Percentiles rank a stretch among this genome's conserved stretches.
These are phyloP conservation scores for Coprinopsis strossmayeri DNA, from an alignment of 768 basidiomycete species.

Conservation along the genomic window DNA sequence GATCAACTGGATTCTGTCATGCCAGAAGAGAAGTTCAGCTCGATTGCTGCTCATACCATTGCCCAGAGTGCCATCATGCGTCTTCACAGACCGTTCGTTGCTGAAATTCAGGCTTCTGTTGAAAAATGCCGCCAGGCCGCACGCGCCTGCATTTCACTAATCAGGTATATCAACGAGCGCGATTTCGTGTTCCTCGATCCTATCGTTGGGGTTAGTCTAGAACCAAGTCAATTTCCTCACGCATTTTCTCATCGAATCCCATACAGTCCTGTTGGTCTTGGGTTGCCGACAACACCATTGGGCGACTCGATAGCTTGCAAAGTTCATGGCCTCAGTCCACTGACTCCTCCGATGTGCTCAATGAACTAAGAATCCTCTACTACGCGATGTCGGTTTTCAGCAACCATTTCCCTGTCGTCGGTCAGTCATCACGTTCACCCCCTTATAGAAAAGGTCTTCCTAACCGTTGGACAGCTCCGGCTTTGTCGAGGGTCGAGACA, in stretches of 20 bases:
- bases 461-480: constrained; percentile 26
- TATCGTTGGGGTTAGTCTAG: constrained; percentile 56
- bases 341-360: constrained; percentile 51
- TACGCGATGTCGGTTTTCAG: constrained; percentile 60
- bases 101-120: constrained; percentile 52
- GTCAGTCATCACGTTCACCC: constrained; percentile 18
- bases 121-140: constrained; percentile 66
- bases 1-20: constrained; percentile 54
- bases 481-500: constrained; percentile 36
- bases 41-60: constrained; percentile 58
- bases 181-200: constrained; percentile 75
- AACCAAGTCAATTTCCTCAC: constrained; percentile 5
- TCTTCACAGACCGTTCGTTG: constrained; percentile 55
- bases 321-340: constrained; percentile 58
- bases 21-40: constrained; percentile 52
- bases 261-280: constrained; percentile 65
- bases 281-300: constrained; percentile 59
- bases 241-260: constrained; percentile 2
- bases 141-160: constrained; percentile 49
- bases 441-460: constrained; percentile 1
- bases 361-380: constrained; percentile 53
- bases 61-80: constrained; percentile 61
- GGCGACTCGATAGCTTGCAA: constrained; percentile 59
- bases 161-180: constrained; percentile 55
- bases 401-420: constrained; percentile 54